Evolutionary conservation across 495 filamentous ascomycete genomes (phyloP), one percentile per base, ranked within the genome.

Genomic region (Penicillium alfredii): DNA sequence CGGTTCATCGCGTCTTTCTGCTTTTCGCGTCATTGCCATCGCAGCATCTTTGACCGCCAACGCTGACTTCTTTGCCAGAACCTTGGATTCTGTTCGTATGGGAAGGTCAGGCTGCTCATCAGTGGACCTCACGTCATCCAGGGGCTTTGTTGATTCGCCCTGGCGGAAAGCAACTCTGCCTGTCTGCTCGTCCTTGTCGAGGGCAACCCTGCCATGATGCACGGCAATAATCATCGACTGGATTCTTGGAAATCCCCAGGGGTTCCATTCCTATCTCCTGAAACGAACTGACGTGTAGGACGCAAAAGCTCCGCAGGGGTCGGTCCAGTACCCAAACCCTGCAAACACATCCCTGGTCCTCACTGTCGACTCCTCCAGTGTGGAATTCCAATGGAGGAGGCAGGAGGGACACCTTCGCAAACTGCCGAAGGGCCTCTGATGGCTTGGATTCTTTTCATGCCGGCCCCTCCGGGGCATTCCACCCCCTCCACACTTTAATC

Each of bases 401-500:
- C 23, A n/a, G 23, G 11, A n/a, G n/a, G n/a, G n/a, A n/a, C n/a
- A n/a, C n/a, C n/a, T n/a, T n/a, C n/a, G n/a, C n/a, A n/a, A n/a
- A n/a, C n/a, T n/a, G n/a, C n/a, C n/a, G n/a, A n/a, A n/a, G n/a
- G n/a, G n/a, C n/a, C n/a, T n/a, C n/a, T n/a, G n/a, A n/a, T n/a
- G 42, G 33, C 38, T 51, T 24, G 47, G 39, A 57, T 55, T 54
- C 53, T 54, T 57, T 19, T 35, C 45, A 55, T 44, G 34, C 40
- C 48, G 30, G 29, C 46, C 50, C 56, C 47, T 57, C 56, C 33
- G 44, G 12, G 38, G 45, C 53, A 57, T 57, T 57, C 53, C 53
- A 51, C 8, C 50, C 47, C 53, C 50, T 57, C 53, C 53, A 55
- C 51, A 42, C 39, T 45, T 27, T 44, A 29, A 37, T 33, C 51